These are phyloP conservation scores for Ceratocystis variospora DNA, from an alignment of 2,329 filamentous ascomycete species.

Conservation along the genomic window DNA sequence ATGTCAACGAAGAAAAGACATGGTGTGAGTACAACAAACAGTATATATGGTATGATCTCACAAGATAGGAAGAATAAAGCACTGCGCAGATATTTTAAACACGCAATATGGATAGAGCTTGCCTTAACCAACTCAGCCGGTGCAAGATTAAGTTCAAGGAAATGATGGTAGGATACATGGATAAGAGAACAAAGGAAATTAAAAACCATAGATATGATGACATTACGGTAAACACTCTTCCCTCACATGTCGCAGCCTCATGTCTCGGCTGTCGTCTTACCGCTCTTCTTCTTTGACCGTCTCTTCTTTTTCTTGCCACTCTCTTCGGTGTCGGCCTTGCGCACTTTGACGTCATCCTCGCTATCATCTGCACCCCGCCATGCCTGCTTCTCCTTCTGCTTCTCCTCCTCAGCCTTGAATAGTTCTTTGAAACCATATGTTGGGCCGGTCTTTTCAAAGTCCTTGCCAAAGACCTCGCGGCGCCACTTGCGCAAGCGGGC, in stretches of 20 bases:
- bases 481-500: slow-evolving; percentile 78
- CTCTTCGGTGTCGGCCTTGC: slow-evolving; percentile 23
- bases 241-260: background rate
- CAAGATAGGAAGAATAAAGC: background rate
- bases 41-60: background rate
- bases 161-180: too few species aligned
- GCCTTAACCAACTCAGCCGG: too few species aligned
- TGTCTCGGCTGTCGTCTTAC: slow-evolving; percentile 26
- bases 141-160: too few species aligned
- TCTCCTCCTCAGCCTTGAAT: slow-evolving; percentile 23
- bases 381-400: slow-evolving; percentile 21
- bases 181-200: background rate
- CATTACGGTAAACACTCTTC: background rate
- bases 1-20: too few species aligned
- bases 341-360: slow-evolving; percentile 24
- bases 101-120: too few species aligned
- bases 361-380: slow-evolving; percentile 5
- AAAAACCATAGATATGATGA: slow-evolving; percentile 9
- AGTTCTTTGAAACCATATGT: slow-evolving; percentile 42
- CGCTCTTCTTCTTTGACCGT: slow-evolving; percentile 38
- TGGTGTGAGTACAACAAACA: too few species aligned
- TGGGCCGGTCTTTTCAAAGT: slow-evolving; percentile 42
- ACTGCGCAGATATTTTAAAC: background rate
- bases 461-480: slow-evolving; percentile 46
- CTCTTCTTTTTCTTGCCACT: slow-evolving; percentile 33